Evolutionary conservation across 139 green algal species (phyloP).

Genomic region (Deuterostichococcus epilithicus): DNA sequence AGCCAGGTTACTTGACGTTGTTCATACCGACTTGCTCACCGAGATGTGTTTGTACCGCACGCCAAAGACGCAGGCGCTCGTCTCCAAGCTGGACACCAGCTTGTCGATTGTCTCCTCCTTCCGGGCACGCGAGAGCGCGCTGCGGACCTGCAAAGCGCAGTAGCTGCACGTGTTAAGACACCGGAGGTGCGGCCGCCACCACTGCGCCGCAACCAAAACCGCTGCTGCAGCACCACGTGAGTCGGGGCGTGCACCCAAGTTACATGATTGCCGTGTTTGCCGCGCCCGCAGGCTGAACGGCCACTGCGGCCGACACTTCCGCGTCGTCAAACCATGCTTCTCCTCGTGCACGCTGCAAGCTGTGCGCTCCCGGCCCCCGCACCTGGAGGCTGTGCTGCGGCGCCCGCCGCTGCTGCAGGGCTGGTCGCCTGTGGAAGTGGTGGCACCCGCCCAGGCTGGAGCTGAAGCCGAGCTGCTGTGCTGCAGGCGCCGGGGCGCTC

Average conservation of each 20-base stretch:
- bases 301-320: too few species aligned
- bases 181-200: too few species aligned
- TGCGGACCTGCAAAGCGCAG: slow-evolving; percentile 67
- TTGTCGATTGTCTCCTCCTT: slow-evolving; percentile 72
- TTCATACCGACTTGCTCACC: slow-evolving; percentile 56
- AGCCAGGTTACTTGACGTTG: too few species aligned
- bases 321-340: too few species aligned
- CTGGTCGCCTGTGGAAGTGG: not conserved
- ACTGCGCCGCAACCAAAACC: too few species aligned
- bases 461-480: not conserved
- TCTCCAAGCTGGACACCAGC: slow-evolving; percentile 64
- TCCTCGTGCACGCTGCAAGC: too few species aligned
- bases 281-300: too few species aligned
- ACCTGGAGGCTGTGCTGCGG: not conserved
- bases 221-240: too few species aligned
- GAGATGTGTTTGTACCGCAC: slow-evolving; percentile 75
- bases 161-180: too few species aligned
- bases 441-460: not conserved
- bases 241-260: too few species aligned
- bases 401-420: not conserved
- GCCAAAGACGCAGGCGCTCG: slow-evolving; percentile 73
- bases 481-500: not conserved
- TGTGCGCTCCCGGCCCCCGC: too few species aligned
- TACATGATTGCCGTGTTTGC: too few species aligned
- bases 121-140: slow-evolving; percentile 66